Conservation (phyloP, 805 yeast species). For the Spathaspora girioi region DNA sequence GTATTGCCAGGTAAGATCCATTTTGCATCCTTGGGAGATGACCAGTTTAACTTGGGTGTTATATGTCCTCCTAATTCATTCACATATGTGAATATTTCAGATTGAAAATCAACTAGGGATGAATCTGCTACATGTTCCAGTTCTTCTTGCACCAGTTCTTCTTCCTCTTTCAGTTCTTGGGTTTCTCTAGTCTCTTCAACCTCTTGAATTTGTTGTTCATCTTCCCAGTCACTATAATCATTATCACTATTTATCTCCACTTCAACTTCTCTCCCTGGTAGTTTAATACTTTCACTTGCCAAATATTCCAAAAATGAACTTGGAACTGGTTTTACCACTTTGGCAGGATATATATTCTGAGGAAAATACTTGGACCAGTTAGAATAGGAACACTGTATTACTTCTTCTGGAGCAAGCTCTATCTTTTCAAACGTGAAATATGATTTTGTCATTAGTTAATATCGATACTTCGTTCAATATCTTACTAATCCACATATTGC, state of each 20-base stretch:
- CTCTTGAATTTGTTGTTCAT: conserved; percentile 22
- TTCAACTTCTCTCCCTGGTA: conserved; percentile 13
- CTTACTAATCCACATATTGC: not conserved
- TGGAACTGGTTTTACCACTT: conserved; percentile 31
- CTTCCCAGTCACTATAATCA: conserved; percentile 77
- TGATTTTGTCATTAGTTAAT: conserved; percentile 15
- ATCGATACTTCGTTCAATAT: not conserved
- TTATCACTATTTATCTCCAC: conserved; percentile 45
- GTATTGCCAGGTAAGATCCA: conserved; percentile 86
- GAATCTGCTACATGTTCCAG: not conserved
- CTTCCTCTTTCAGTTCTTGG: conserved; percentile 8
- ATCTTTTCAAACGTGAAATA: conserved; percentile 28
- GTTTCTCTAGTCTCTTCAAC: conserved; percentile 11
- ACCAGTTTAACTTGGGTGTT: conserved; percentile 93
- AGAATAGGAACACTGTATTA: conserved; percentile 32
- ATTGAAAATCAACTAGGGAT: conserved; percentile 46
- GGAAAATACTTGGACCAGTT: conserved; percentile 28
- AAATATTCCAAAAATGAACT: conserved; percentile 30
- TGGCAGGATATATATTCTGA: conserved; percentile 16
- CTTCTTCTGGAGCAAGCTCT: conserved; percentile 20
- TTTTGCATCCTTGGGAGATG: conserved; percentile 90
- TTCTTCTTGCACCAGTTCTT: not conserved
- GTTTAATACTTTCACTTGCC: conserved; percentile 20
- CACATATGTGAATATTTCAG: conserved; percentile 44
- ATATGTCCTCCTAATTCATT: conserved; percentile 51